phyloP scores from a whole-genome alignment of 164 flowering plant species.

The Buxus sempervirens region DNA sequence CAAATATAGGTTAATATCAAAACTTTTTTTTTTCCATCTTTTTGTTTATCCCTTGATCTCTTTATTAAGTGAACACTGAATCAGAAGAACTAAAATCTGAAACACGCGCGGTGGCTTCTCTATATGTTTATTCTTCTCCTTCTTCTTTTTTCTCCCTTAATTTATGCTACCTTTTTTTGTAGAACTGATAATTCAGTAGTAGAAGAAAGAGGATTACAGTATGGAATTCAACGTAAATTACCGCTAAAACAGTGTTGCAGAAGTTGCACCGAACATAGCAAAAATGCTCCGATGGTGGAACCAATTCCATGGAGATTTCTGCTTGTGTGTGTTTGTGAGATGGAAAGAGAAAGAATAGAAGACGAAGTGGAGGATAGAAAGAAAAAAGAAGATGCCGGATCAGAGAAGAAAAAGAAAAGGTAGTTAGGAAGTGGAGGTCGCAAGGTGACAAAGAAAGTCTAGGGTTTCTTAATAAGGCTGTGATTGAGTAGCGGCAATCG shows the following conservation, averaged over 20 bases:
- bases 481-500: slow-evolving; percentile 13
- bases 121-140: background rate
- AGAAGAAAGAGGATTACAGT: background rate
- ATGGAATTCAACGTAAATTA: slow-evolving; percentile 24
- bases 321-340: slow-evolving; percentile 18
- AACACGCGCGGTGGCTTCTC: too few species aligned
- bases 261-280: slow-evolving; percentile 95
- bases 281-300: slow-evolving; percentile 63
- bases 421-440: background rate
- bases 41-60: too few species aligned
- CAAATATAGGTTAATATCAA: too few species aligned
- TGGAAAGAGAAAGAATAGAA: slow-evolving; percentile 5
- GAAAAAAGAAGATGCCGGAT: slow-evolving; percentile 2
- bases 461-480: slow-evolving; percentile 18
- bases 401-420: background rate
- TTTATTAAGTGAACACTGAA: too few species aligned
- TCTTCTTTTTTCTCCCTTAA: background rate
- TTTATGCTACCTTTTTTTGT: background rate
- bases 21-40: too few species aligned
- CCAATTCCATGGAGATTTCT: slow-evolving; percentile 41
- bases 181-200: background rate
- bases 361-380: background rate
- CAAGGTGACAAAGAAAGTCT: slow-evolving; percentile 16
- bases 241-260: slow-evolving; percentile 93
- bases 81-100: too few species aligned